Evolutionary conservation across 2,329 filamentous ascomycete genomes (phyloP).

Genomic region (Monilinia polystroma): DNA sequence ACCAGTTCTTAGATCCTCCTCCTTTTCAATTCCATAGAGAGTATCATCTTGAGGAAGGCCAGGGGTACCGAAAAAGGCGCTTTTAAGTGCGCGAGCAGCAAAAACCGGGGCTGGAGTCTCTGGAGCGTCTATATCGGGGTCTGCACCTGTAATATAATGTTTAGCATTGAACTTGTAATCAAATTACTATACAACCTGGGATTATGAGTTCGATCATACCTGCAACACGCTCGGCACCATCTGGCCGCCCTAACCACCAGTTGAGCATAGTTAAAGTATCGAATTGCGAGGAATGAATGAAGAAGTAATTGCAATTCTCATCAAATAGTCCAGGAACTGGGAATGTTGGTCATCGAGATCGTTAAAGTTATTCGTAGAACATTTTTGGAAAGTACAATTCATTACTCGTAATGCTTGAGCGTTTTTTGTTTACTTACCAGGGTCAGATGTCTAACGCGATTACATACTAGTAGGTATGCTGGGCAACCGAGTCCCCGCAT

Average conservation of each 20-base stretch:
- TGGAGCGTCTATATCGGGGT: slow-evolving; percentile 48
- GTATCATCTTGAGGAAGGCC: slow-evolving; percentile 42
- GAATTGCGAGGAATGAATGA: not conserved
- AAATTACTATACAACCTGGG: not conserved
- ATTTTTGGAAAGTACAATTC: not conserved
- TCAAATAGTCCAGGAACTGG: not conserved
- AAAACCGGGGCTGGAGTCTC: slow-evolving; percentile 67
- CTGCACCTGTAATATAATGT: slow-evolving; percentile 1
- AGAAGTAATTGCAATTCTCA: not conserved
- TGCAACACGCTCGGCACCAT: slow-evolving; percentile 31
- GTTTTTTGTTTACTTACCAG: slow-evolving; percentile 24
- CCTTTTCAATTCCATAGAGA: slow-evolving; percentile 35
- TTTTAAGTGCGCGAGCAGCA: slow-evolving; percentile 63
- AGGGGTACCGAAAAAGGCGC: slow-evolving; percentile 62
- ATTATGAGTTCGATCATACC: slow-evolving; percentile 28
- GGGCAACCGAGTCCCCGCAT: slow-evolving; percentile 4
- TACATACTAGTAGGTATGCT: not conserved
- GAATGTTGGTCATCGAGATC: not conserved
- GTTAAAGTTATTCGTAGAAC: not conserved
- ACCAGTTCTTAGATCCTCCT: slow-evolving; percentile 32
- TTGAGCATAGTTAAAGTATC: slow-evolving; percentile 35
- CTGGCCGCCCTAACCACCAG: slow-evolving; percentile 38
- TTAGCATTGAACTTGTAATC: not conserved
- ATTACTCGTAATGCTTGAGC: not conserved
- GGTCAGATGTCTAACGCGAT: slow-evolving; percentile 1